Percentiles rank a stretch among this genome's conserved stretches.
Evolutionary conservation across 495 filamentous ascomycete genomes (phyloP).

Genomic region (Friedmanniomyces endolithicus): DNA sequence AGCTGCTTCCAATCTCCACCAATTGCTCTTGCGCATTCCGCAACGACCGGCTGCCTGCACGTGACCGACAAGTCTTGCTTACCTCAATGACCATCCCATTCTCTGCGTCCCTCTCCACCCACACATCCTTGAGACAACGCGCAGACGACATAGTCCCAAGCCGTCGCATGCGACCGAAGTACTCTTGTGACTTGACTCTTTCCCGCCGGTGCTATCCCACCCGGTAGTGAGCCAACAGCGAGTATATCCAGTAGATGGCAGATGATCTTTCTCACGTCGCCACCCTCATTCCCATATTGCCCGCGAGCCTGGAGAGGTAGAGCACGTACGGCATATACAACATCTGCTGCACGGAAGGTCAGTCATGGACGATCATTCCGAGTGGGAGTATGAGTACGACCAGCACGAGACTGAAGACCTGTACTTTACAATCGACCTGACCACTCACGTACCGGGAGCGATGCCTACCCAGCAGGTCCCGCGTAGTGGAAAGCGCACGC

Average conservation of each 20-base stretch:
- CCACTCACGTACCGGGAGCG: slow-evolving; percentile 12
- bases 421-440: slow-evolving; percentile 31
- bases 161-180: too few species aligned
- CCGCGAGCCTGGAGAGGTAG: background rate
- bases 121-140: too few species aligned
- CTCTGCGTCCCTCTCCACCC: too few species aligned
- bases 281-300: background rate
- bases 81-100: too few species aligned
- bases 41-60: too few species aligned
- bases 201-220: too few species aligned
- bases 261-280: background rate
- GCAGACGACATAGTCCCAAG: too few species aligned
- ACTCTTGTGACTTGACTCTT: too few species aligned
- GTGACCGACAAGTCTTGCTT: too few species aligned
- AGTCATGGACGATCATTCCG: slow-evolving; percentile 32
- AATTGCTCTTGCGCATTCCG: too few species aligned
- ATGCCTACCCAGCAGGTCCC: background rate
- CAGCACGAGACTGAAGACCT: slow-evolving; percentile 42
- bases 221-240: background rate
- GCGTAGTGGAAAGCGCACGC: background rate
- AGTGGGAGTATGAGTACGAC: slow-evolving; percentile 55
- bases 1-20: too few species aligned
- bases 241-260: background rate
- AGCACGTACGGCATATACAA: background rate
- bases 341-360: background rate